Conservation (phyloP, 345 rosid genomes). For the Dimocarpus longan region DNA sequence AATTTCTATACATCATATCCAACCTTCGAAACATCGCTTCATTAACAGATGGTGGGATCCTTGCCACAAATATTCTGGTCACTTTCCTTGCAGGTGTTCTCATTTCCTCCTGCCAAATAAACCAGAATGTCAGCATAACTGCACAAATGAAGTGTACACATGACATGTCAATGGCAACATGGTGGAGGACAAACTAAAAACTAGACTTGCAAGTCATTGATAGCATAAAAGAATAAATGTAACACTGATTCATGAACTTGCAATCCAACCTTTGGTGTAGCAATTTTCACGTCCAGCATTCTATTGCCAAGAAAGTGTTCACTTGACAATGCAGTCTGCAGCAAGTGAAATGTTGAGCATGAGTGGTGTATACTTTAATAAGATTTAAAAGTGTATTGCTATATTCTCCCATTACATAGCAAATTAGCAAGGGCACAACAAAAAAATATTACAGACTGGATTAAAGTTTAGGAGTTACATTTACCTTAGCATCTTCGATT, state of each 20-base stretch:
- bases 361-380: neutral
- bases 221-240: neutral
- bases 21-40: slow-evolving; percentile 84
- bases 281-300: slow-evolving; percentile 88
- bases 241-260: slow-evolving; percentile 1
- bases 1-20: neutral
- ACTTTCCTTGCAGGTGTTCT: slow-evolving; percentile 81
- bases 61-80: slow-evolving; percentile 92
- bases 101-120: slow-evolving; percentile 87
- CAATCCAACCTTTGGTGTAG: slow-evolving; percentile 85
- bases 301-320: slow-evolving; percentile 91
- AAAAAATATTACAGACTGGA: neutral
- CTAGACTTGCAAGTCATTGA: slow-evolving; percentile 6
- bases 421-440: neutral
- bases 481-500: slow-evolving; percentile 82
- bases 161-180: neutral
- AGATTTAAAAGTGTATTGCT: neutral
- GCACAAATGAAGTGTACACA: neutral
- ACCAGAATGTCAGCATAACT: neutral
- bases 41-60: slow-evolving; percentile 83
- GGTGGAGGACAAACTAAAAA: neutral
- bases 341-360: slow-evolving; percentile 6
- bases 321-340: slow-evolving; percentile 67
- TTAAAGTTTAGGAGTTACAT: neutral
- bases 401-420: neutral